Evolutionary conservation across 495 filamentous ascomycete species (phyloP).

Genomic region (Penicillium herquei): DNA sequence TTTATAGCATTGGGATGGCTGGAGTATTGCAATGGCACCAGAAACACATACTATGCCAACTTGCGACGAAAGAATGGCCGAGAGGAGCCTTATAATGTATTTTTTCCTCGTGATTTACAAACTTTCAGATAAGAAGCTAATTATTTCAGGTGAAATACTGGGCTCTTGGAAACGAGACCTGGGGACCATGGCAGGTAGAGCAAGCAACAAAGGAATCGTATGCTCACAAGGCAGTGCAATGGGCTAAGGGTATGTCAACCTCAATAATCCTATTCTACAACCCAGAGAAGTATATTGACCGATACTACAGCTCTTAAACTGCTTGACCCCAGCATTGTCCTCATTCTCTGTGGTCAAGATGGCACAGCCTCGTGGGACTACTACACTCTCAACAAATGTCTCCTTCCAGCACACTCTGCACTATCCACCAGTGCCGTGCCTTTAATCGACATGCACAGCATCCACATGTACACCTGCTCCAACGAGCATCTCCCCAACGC

Average conservation of each 20-base stretch:
- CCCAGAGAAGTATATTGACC: neutral
- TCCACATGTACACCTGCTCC: constrained; percentile 68
- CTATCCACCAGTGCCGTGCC: constrained; percentile 50
- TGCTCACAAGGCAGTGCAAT: constrained; percentile 72
- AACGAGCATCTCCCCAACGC: constrained; percentile 56
- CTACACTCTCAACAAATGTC: constrained; percentile 65
- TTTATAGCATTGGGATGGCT: constrained; percentile 65
- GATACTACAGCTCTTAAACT: constrained; percentile 60
- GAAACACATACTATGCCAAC: constrained; percentile 77
- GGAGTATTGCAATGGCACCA: constrained; percentile 74
- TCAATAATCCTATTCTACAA: neutral
- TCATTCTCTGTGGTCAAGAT: constrained; percentile 72
- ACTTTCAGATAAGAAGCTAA: neutral
- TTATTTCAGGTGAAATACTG: constrained; percentile 56
- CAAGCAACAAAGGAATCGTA: constrained; percentile 75
- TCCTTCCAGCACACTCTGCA: constrained; percentile 37
- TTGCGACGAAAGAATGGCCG: constrained; percentile 68
- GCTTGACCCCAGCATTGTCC: constrained; percentile 61
- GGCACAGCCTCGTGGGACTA: constrained; percentile 69
- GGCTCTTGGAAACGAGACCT: constrained; percentile 71
- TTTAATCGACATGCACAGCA: constrained; percentile 68
- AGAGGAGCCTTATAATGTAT: constrained; percentile 69
- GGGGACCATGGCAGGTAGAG: constrained; percentile 78
- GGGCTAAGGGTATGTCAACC: constrained; percentile 58
- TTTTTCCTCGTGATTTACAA: neutral